Evolutionary conservation across 208 protist species (phyloP).

Genomic region (Tritrichomonas foetus): DNA sequence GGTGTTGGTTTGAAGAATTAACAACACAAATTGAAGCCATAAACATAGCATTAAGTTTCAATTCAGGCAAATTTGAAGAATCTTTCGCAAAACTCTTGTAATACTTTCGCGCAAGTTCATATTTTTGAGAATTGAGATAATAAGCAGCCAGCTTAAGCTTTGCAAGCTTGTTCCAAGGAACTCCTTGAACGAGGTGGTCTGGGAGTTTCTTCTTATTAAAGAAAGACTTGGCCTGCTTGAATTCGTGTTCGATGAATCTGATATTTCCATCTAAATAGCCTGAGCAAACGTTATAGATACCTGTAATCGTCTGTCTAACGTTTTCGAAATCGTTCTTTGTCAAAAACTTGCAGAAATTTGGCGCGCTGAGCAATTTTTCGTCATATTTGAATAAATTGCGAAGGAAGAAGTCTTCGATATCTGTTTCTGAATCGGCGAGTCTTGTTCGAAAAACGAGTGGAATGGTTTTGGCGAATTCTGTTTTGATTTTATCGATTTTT

Average conservation of each 20-base stretch:
- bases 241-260: background rate
- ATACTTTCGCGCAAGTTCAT: background rate
- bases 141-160: background rate
- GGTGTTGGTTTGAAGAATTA: background rate
- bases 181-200: background rate
- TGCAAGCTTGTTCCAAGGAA: background rate
- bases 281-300: background rate
- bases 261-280: background rate
- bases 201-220: background rate
- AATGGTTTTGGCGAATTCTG: background rate
- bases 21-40: background rate
- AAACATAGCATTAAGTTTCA: background rate
- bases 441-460: background rate
- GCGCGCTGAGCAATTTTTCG: background rate
- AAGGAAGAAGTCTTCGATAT: background rate
- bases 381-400: constrained; percentile 9
- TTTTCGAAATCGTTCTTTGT: background rate
- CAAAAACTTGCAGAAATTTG: background rate
- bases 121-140: background rate
- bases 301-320: background rate
- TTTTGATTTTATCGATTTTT: background rate
- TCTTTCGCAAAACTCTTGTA: background rate
- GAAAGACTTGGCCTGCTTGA: background rate
- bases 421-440: background rate
- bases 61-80: background rate